Evolutionary conservation across 352 stramenopile species (phyloP), one percentile per base, ranked within the genome.

Genomic region (Phytophthora pinifolia): DNA sequence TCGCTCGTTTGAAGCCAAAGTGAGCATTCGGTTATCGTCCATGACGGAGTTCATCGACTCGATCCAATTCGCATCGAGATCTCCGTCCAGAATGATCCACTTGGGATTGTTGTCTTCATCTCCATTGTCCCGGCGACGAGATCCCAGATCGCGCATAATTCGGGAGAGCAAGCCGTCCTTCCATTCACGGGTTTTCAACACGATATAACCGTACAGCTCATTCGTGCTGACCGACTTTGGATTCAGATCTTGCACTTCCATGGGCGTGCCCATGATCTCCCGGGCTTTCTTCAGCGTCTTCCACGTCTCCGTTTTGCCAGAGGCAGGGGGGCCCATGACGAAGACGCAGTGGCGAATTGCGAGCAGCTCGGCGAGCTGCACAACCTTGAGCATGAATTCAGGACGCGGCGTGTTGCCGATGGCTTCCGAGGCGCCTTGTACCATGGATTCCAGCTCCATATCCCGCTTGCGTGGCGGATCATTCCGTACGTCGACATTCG

Each of bases 21-120:
- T 98, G 14, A 98, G 88, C 90, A 98, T 98, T 30, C 89, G 81
- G 61, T 98, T 98, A 53, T 98, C 95, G 60, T 98, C 95, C 94
- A 98, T 98, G 42, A 98, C 92, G 3, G 89, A 97, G 72, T 98
- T 98, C 94, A 98, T 98, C 0, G 85, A 97, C 62, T 98, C 95
- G 54, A 98, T 98, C 95, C 95, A 98, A 69, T 98, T 98, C n/a
- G 96, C 93, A 71, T 98, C 95, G 3, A 98, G 62, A 72, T 99
- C 96, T 41, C 96, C 96, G 52, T 99, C 96, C 5, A 99, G 72
- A 55, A 99, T 89, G 48, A 99, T 98, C 96, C 96, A 99, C 64
- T 98, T 98, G 12, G 92, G 90, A 18, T 98, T 97, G 53, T 88
- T 89, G 49, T 94, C 84, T 60, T 94, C 84, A 38, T 94, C 84